Evolutionary conservation across 345 rosid species (phyloP).

Genomic region (Cardamine resedifolia): DNA sequence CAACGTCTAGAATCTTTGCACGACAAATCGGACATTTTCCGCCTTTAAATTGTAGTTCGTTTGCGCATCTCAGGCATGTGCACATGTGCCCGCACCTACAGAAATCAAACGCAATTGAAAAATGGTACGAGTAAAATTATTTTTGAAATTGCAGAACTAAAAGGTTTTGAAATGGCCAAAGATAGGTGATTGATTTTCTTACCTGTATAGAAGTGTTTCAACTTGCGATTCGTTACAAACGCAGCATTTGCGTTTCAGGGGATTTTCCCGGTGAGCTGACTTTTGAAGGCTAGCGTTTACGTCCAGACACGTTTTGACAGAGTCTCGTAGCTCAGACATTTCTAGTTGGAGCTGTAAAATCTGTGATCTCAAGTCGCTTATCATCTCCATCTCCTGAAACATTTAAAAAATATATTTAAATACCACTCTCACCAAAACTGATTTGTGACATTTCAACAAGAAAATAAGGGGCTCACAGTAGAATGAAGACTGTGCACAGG

Average conservation of each 20-base stretch:
- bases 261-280: slow-evolving; percentile 44
- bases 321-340: slow-evolving; percentile 67
- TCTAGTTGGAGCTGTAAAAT: slow-evolving; percentile 71
- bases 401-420: neutral
- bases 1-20: slow-evolving; percentile 77
- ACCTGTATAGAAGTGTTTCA: slow-evolving; percentile 66
- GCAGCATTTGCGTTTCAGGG: slow-evolving; percentile 57
- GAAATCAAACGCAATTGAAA: neutral
- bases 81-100: slow-evolving; percentile 94
- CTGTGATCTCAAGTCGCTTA: slow-evolving; percentile 63
- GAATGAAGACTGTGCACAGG: slow-evolving; percentile 11
- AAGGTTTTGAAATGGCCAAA: neutral
- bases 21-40: slow-evolving; percentile 81
- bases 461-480: slow-evolving; percentile 14
- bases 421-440: neutral
- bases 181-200: neutral
- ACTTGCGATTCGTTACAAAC: slow-evolving; percentile 69
- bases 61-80: slow-evolving; percentile 72
- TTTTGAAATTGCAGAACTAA: neutral
- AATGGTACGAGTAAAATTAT: neutral
- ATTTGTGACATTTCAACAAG: neutral
- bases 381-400: slow-evolving; percentile 69
- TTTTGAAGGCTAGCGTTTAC: slow-evolving; percentile 56
- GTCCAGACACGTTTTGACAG: slow-evolving; percentile 56
- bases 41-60: slow-evolving; percentile 57